Base-by-base conservation (phyloP, 78 protist species). In the Polysphondylium violaceum region DNA sequence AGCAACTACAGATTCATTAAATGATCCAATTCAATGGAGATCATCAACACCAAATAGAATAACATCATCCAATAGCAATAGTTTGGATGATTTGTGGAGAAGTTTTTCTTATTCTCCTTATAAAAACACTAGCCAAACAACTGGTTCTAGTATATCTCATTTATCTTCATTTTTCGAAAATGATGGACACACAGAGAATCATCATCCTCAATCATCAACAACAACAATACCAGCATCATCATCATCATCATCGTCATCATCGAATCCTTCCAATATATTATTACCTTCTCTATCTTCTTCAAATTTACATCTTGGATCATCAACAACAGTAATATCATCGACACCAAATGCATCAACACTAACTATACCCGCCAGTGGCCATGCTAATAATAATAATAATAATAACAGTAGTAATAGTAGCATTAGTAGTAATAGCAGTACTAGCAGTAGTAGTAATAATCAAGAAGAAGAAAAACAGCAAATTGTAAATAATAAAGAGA, bases 61-160 rank as follows among this genome's bases (percentile, higher is more conserved):
- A 23, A 65, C 87, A 12, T 40, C 41, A 16, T 33, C 56, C 7
- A 77, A 64, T 51, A 63, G 74, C 17, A 77, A 77, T 31, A 77
- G 87, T 50, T 31, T 77, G 7, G 87, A 77, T 35, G 87, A 77
- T 38, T 53, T 77, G 7, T 77, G 87, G 87, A 67, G 87, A 35
- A 60, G 87, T 50, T 68, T 77, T n/a, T 36, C 87, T 44, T 43
- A 61, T 36, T 77, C 87, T 21, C 74, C 87, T 14, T 77, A 43
- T 51, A 77, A 77, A 51, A 67, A 27, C 29, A 77, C 38, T 23
- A 23, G 21, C 11, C 36, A 29, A 6, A 5, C 59, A 53, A 5
- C 61, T 23, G 27, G 19, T n/a, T 19, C 41, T 31, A 40, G 33
- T 17, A 56, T 56, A 17, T 56, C 63, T 17, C 63, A 65, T 40